Percentiles rank a stretch among this genome's conserved stretches.
These are phyloP conservation scores for Ploettnerulaceae sp. DNA, from an alignment of 2,329 filamentous ascomycete species.

Conservation along the genomic window DNA sequence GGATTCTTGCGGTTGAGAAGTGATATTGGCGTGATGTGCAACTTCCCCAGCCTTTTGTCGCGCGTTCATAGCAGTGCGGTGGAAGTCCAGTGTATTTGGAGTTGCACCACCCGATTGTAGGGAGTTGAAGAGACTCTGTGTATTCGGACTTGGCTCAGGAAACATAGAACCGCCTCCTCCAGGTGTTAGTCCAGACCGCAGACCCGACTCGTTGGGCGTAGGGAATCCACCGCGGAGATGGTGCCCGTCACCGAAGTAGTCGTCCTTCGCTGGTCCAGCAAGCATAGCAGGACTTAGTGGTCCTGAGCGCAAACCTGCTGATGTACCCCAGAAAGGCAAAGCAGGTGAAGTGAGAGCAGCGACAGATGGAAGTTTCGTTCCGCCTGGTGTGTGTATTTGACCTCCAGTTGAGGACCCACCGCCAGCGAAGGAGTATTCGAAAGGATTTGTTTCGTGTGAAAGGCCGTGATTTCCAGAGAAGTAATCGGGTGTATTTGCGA, in stretches of 20 bases:
- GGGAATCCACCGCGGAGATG: conserved; percentile 79
- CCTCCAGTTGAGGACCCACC: conserved; percentile 39
- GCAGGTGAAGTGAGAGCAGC: conserved; percentile 88
- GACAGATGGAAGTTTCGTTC: conserved; percentile 79
- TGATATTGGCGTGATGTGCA: conserved; percentile 36
- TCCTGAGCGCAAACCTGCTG: conserved; percentile 70
- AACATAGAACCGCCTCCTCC: conserved; percentile 98
- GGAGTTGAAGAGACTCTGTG: conserved; percentile 75
- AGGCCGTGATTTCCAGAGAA: conserved; percentile 58
- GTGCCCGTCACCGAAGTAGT: conserved; percentile 83
- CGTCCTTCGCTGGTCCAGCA: conserved; percentile 68
- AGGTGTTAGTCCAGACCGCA: conserved; percentile 86
- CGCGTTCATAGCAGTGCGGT: conserved; percentile 81
- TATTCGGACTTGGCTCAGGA: conserved; percentile 82
- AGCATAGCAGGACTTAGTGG: conserved; percentile 97
- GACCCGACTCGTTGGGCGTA: conserved; percentile 92
- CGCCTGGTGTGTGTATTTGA: conserved; percentile 71
- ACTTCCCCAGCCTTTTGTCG: conserved; percentile 52
- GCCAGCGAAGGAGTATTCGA: conserved; percentile 85
- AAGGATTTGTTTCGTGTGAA: conserved; percentile 87
- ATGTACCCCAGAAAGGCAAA: conserved; percentile 68
- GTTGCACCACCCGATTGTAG: conserved; percentile 79
- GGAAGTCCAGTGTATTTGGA: conserved; percentile 88
- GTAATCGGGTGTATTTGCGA: conserved; percentile 61
- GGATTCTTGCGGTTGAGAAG: conserved; percentile 50